Conservation (phyloP, 148 eudicot species). For the Dianthus caryophyllus region DNA sequence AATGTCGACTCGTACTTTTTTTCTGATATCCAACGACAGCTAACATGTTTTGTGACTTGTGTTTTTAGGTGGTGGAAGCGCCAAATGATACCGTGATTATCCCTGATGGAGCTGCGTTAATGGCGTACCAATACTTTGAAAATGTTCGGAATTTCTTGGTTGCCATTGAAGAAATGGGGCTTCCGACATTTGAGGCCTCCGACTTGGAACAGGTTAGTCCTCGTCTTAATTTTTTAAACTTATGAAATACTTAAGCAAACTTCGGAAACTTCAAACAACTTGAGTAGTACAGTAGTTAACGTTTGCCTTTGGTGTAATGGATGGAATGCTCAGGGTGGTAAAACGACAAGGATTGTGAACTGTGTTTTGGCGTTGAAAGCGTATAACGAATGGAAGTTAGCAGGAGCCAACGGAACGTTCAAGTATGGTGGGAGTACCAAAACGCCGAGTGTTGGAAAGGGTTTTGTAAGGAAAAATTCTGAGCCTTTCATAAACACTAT, state of each 20-base stretch:
- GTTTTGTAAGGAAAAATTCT: slow-evolving; percentile 54
- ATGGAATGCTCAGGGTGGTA: slow-evolving; percentile 62
- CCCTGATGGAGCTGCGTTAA: slow-evolving; percentile 84
- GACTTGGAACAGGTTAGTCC: slow-evolving; percentile 77
- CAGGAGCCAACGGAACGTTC: slow-evolving; percentile 64
- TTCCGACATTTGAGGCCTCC: slow-evolving; percentile 88
- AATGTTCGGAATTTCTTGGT: slow-evolving; percentile 77
- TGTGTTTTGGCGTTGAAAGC: slow-evolving; percentile 76
- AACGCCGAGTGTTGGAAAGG: slow-evolving; percentile 39
- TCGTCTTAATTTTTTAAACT: not conserved
- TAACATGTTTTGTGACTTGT: slow-evolving; percentile 7
- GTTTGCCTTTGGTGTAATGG: not conserved
- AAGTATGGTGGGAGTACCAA: slow-evolving; percentile 52
- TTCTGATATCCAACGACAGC: not conserved
- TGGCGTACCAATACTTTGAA: slow-evolving; percentile 86
- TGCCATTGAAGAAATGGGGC: slow-evolving; percentile 70
- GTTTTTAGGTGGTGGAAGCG: slow-evolving; percentile 65
- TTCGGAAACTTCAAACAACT: too few relatives aligned
- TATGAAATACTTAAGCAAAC: not conserved
- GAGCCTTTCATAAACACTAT: slow-evolving; percentile 61
- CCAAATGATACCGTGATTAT: slow-evolving; percentile 49
- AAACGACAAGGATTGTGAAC: slow-evolving; percentile 68
- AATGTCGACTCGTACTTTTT: slow-evolving; percentile 1
- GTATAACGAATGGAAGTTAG: slow-evolving; percentile 61
- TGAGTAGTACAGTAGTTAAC: too few relatives aligned